phyloP scores from a whole-genome alignment of 2,329 filamentous ascomycete genomes.

The Apiospora pterosperma region DNA sequence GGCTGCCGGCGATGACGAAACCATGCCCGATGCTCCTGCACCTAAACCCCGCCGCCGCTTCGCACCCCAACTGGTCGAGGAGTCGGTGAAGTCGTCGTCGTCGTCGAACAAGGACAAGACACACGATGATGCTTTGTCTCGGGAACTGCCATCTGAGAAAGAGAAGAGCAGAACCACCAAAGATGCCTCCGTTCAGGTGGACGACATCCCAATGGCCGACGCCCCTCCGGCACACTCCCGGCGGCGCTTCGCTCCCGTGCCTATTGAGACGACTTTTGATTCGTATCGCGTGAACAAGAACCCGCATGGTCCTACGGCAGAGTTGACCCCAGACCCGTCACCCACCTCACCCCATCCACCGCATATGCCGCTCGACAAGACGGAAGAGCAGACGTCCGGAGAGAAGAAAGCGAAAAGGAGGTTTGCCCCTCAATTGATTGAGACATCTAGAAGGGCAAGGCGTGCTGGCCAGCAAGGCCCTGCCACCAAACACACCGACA shows the following conservation, averaged over 20 bases:
- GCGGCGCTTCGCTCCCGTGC: constrained; percentile 64
- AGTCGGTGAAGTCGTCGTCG: constrained; percentile 25
- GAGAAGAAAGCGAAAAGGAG: constrained; percentile 36
- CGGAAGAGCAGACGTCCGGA: constrained; percentile 21
- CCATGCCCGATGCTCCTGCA: constrained; percentile 18
- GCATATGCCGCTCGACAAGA: constrained; percentile 10
- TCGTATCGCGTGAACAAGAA: constrained; percentile 47
- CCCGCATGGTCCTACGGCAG: constrained; percentile 49
- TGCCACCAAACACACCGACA: constrained; percentile 62
- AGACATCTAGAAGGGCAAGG: constrained; percentile 71
- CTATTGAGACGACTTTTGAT: constrained; percentile 69
- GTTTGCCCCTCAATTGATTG: constrained; percentile 78
- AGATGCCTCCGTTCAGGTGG: constrained; percentile 25
- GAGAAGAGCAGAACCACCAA: constrained; percentile 14
- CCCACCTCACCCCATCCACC: constrained; percentile 46
- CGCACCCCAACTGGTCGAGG: constrained; percentile 30
- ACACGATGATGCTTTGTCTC: background rate
- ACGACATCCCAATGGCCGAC: constrained; percentile 22
- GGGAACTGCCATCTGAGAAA: background rate
- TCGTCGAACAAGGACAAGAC: constrained; percentile 12
- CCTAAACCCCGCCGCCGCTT: constrained; percentile 27
- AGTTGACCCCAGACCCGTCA: constrained; percentile 52
- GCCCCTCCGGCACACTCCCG: constrained; percentile 15
- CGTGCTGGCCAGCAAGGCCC: constrained; percentile 62
- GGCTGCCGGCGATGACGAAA: constrained; percentile 21